phyloP scores from a whole-genome alignment of 2,329 filamentous ascomycete species.

The Cercospora sp. region DNA sequence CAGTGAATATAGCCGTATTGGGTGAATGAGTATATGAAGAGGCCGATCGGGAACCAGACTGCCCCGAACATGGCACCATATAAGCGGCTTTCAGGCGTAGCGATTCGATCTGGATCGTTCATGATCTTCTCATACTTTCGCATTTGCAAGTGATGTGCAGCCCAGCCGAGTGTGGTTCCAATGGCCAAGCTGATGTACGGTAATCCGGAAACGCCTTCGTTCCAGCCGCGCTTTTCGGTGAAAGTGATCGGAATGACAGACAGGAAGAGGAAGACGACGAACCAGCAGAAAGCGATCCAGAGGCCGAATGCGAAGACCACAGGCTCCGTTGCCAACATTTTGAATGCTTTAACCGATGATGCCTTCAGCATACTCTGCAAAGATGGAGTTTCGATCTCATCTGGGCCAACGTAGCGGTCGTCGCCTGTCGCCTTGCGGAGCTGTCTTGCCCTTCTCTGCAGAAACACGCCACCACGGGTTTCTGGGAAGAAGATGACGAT shows the following conservation, averaged over 20 bases:
- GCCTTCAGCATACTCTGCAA: conserved; percentile 50
- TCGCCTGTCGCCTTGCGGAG: conserved; percentile 52
- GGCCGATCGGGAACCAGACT: conserved; percentile 50
- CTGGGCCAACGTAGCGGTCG: conserved; percentile 52
- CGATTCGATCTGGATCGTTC: conserved; percentile 38
- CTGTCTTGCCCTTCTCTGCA: conserved; percentile 52
- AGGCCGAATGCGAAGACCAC: conserved; percentile 54
- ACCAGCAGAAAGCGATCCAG: conserved; percentile 57
- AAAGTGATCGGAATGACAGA: conserved; percentile 54
- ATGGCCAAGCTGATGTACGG: conserved; percentile 55
- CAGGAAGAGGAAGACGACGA: conserved; percentile 56
- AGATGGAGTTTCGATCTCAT: conserved; percentile 54
- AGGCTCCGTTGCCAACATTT: conserved; percentile 52
- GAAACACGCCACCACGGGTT: conserved; percentile 50
- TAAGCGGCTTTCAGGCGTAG: conserved; percentile 50
- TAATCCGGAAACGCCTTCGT: conserved; percentile 51
- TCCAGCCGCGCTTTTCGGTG: conserved; percentile 54
- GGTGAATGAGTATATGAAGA: conserved; percentile 57
- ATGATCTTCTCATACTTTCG: conserved; percentile 50
- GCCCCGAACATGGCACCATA: conserved; percentile 53
- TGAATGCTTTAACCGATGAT: conserved; percentile 54
- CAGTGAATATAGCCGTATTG: conserved; percentile 53
- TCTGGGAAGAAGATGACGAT: conserved; percentile 50
- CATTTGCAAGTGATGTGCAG: conserved; percentile 53
- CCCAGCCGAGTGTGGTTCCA: conserved; percentile 52